Evolutionary conservation across 371 early-diverging fungal species (phyloP).

Genomic region (Umbelopsis sp.): DNA sequence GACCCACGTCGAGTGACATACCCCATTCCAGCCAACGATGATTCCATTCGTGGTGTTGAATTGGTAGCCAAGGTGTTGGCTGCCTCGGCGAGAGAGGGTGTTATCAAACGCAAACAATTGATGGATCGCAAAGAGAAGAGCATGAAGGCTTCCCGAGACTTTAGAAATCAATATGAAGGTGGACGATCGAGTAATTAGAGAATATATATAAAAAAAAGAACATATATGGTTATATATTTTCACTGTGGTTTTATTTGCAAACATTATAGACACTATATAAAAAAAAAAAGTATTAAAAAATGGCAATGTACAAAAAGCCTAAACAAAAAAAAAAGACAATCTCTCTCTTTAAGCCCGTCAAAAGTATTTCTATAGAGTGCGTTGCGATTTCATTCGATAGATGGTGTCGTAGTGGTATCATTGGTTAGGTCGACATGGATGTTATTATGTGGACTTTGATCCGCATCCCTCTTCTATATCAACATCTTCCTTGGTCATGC

Average conservation of each 20-base stretch:
- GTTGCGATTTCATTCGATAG: no score
- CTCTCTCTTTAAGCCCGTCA: no score
- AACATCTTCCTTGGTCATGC: conserved; percentile 53
- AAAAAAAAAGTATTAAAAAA: conserved; percentile 10
- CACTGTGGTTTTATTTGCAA: conserved; percentile 2
- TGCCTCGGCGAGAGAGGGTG: conserved; percentile 76
- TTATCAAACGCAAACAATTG: conserved; percentile 45
- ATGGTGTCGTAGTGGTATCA: no score
- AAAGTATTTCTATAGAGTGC: no score
- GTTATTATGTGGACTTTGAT: conserved; percentile 17
- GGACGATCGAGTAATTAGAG: conserved; percentile 10
- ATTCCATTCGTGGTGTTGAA: conserved; percentile 79
- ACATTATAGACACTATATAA: conserved; percentile 8
- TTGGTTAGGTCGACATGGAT: no score
- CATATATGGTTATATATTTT: no score
- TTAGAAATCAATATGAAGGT: conserved; percentile 10
- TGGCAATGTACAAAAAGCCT: conserved; percentile 7
- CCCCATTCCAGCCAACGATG: conserved; percentile 98
- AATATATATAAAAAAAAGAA: background rate
- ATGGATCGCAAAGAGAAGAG: conserved; percentile 40
- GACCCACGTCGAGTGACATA: conserved; percentile 90
- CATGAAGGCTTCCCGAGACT: background rate
- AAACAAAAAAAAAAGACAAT: no score
- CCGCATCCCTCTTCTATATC: conserved; percentile 59
- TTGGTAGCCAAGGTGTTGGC: conserved; percentile 86